A percentile compares a stretch with the other conserved stretches of the same genome.
These are phyloP conservation scores for Sphagnum fallax DNA, from an alignment of 228 moss, liverwort and hornwort species.

Conservation along the genomic window DNA sequence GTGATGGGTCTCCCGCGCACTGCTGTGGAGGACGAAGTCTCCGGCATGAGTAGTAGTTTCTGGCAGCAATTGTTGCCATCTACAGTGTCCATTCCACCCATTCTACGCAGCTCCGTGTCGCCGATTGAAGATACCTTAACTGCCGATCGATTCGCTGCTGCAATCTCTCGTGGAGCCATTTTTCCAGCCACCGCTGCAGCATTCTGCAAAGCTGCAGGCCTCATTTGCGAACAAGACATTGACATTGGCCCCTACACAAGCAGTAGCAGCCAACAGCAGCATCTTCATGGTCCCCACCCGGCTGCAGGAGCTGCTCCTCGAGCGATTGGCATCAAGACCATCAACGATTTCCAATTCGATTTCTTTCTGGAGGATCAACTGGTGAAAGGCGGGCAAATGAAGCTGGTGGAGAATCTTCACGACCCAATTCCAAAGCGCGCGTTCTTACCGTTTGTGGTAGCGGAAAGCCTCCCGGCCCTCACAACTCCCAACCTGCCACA, in stretches of 20 bases:
- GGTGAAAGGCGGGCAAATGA: conserved; percentile 17
- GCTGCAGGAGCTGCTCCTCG: conserved; percentile 1
- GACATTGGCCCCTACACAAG: conserved; percentile 14
- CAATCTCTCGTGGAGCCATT: conserved; percentile 12
- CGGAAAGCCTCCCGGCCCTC: conserved; percentile 18
- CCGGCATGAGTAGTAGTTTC: no score
- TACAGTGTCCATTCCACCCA: conserved; percentile 14
- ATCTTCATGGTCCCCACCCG: no score
- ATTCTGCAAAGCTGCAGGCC: conserved; percentile 22
- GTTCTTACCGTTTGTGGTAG: conserved; percentile 26
- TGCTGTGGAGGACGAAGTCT: no score
- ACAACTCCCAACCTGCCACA: conserved; percentile 23
- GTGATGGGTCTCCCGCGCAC: no score
- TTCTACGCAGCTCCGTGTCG: conserved; percentile 14
- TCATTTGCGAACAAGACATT: conserved; percentile 28
- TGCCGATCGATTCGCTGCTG: conserved; percentile 14
- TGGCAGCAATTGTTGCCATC: conserved; percentile 1
- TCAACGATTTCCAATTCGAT: conserved; percentile 35
- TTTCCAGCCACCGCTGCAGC: conserved; percentile 20
- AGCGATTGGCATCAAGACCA: conserved; percentile 20
- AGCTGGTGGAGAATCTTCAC: conserved; percentile 25
- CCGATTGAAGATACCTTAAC: conserved; percentile 18
- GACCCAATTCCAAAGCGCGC: conserved; percentile 32
- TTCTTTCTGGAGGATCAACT: conserved; percentile 27
- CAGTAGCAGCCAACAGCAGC: conserved; percentile 8